Evolutionary conservation across 495 filamentous ascomycete genomes (phyloP).

Genomic region (Penicillium turbatum): DNA sequence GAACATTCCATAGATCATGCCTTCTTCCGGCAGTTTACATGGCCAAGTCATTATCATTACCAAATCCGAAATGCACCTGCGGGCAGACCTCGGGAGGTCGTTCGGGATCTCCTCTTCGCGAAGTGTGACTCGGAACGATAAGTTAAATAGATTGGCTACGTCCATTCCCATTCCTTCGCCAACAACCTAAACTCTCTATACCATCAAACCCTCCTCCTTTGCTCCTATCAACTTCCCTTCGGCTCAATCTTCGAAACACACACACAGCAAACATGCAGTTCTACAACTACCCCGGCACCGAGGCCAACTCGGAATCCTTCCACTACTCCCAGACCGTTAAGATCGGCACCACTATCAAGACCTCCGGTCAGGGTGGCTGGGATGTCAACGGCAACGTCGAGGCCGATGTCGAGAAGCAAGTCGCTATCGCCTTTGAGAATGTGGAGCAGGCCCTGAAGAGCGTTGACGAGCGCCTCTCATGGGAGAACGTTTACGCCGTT

Average conservation of each 20-base stretch:
- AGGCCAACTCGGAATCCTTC: conserved; percentile 14
- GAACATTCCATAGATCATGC: not conserved
- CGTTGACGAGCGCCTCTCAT: conserved; percentile 10
- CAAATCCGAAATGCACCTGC: not conserved
- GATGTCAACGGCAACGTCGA: conserved; percentile 8
- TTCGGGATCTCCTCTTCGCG: not conserved
- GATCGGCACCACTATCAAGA: conserved; percentile 13
- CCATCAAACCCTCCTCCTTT: not conserved
- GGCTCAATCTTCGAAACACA: not conserved
- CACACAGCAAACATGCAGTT: conserved; percentile 5
- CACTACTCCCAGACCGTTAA: conserved; percentile 14
- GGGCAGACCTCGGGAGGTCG: not conserved
- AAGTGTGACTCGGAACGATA: not conserved
- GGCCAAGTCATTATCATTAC: not conserved
- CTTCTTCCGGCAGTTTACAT: not conserved
- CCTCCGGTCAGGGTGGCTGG: conserved; percentile 18
- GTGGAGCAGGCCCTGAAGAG: conserved; percentile 11
- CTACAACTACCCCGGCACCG: conserved; percentile 15
- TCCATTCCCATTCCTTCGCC: not conserved
- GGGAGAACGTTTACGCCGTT: conserved; percentile 14
- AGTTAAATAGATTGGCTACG: not conserved
- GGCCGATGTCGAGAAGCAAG: conserved; percentile 8
- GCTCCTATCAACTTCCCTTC: not conserved
- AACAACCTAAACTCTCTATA: not conserved
- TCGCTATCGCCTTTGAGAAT: conserved; percentile 10